Base-by-base conservation (phyloP, 225 moss, liverwort and hornwort species). In the Takakia lepidozioides region DNA sequence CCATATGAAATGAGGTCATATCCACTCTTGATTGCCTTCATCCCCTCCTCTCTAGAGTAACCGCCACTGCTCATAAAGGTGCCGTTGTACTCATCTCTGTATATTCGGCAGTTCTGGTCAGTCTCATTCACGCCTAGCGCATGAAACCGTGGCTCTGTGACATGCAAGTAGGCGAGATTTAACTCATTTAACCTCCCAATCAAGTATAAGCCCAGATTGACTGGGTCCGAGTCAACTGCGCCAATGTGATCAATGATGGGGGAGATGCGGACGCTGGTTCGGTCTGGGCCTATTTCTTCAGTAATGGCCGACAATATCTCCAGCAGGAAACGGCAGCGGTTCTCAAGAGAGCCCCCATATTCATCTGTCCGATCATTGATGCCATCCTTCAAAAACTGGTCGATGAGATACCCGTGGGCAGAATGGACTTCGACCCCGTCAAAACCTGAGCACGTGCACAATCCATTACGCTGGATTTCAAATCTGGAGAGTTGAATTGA, bases 381-480 rank as follows among this genome's bases (percentile, higher is more conserved):
- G 0, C 63, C 63, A n/a, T 79, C 79, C 19, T 79, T 79, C 5
- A 79, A 50, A 13, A 79, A 70, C 22, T 79, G 79, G 57, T 79
- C 79, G 17, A 79, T 59, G 0, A 90, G 51, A 54, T 83, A 86
- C 1, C 90, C 86, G 2, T 86, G 83, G 0, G 83, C 83, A 10
- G 77, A 83, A 1, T 86, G 86, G 0, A 90, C 42, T 29, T 86
- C 90, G 18, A 86, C 86, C 0, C 90, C 90, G 18, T 87, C 84
- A 2, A 84, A 87, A 3, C 91, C 91, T 88, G 75, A 46, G 26
- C 8, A 29, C 0, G 5, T 14, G 14, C 29, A 1, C 43, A 25
- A 18, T n/a, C n/a, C n/a, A n/a, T n/a, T n/a, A n/a, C n/a, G n/a
- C n/a, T n/a, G n/a, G n/a, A n/a, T n/a, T n/a, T n/a, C n/a, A n/a